Conservation (phyloP, 139 green algal species). For the Auxenochlorella pyrenoidosa region DNA sequence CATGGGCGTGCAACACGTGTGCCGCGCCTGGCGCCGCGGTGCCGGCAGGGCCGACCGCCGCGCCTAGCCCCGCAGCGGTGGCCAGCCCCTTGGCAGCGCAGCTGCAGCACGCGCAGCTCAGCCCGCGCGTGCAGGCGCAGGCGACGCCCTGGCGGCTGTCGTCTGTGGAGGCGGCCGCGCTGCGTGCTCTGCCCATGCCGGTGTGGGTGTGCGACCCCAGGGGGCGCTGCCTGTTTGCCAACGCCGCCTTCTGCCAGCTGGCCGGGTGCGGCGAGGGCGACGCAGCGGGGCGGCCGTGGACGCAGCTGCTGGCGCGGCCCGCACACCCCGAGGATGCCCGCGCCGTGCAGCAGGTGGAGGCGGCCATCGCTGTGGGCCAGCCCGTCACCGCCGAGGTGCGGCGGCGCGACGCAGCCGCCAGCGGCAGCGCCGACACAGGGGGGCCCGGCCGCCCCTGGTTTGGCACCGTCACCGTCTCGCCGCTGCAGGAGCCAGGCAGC, state of each 20-base stretch:
- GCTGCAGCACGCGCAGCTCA: neutral
- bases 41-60: neutral
- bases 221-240: constrained; percentile 21
- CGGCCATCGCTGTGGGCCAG: neutral
- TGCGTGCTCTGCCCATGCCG: constrained; percentile 1
- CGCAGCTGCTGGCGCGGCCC: constrained; percentile 27
- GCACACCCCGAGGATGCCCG: neutral
- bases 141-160: neutral
- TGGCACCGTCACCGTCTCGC: neutral
- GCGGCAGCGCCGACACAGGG: neutral
- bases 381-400: neutral
- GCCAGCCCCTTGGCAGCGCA: neutral
- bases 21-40: neutral
- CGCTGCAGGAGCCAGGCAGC: neutral
- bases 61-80: neutral
- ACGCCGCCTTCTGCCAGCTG: constrained; percentile 28
- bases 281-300: constrained; percentile 5
- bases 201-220: constrained; percentile 23
- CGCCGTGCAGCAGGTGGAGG: neutral
- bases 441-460: neutral
- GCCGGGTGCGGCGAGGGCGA: constrained; percentile 9
- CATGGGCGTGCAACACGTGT: constrained; percentile 1
- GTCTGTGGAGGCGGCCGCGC: neutral
- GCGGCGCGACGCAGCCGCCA: neutral
- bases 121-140: neutral